These are phyloP conservation scores for Pythium phragmiticola DNA, from an alignment of 352 stramenopile species.

Conservation along the genomic window DNA sequence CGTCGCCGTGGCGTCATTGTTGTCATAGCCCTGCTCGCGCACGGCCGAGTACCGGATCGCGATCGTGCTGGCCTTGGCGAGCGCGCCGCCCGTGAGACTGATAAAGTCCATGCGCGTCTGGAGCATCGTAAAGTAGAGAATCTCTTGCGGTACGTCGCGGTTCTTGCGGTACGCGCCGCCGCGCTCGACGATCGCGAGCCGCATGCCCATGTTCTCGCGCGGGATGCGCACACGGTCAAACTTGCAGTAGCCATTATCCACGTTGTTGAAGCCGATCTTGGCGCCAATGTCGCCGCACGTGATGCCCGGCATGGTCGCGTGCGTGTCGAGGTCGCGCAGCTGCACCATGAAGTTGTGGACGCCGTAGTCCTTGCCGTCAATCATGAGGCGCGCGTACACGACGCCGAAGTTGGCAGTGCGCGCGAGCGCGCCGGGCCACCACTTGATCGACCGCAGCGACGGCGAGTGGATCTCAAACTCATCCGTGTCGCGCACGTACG, in stretches of 20 bases:
- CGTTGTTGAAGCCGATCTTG: conserved; percentile 73
- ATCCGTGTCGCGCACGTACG: conserved; percentile 86
- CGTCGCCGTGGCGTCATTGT: conserved; percentile 45
- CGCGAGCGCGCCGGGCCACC: conserved; percentile 94
- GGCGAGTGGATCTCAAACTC: conserved; percentile 95
- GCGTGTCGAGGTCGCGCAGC: conserved; percentile 88
- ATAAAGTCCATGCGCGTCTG: conserved; percentile 73
- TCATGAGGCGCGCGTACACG: conserved; percentile 87
- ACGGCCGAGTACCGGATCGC: conserved; percentile 94
- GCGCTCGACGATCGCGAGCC: conserved; percentile 43
- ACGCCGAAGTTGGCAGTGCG: conserved; percentile 92
- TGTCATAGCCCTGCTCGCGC: conserved; percentile 83
- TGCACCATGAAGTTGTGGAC: conserved; percentile 98
- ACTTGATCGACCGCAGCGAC: conserved; percentile 94
- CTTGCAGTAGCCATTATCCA: conserved; percentile 68
- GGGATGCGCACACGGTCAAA: conserved; percentile 63
- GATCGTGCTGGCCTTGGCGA: conserved; percentile 93
- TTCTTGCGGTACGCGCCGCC: conserved; percentile 69
- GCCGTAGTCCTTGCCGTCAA: conserved; percentile 80
- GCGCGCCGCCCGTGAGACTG: conserved; percentile 37
- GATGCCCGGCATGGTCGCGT: conserved; percentile 49
- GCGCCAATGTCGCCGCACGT: conserved; percentile 62
- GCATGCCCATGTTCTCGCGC: conserved; percentile 71
- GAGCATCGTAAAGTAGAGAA: conserved; percentile 84
- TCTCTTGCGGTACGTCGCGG: conserved; percentile 38